A percentile compares a stretch with the other conserved stretches of the same genome.
These are phyloP conservation scores for Boletus sp. DNA, from an alignment of 768 basidiomycete genomes.

Conservation along the genomic window DNA sequence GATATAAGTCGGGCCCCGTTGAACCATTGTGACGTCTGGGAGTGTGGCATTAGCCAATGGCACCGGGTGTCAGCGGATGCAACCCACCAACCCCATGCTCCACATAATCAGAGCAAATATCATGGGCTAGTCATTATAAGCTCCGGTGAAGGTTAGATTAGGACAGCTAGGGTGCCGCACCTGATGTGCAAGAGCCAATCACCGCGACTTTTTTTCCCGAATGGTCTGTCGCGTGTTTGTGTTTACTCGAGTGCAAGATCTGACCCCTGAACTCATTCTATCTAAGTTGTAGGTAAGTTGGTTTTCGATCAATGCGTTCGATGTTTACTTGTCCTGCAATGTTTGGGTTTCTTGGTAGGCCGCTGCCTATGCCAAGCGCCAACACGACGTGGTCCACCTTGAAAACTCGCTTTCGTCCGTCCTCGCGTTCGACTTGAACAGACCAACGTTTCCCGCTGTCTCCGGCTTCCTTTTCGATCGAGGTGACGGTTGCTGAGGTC, in stretches of 20 bases:
- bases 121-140: constrained; percentile 38
- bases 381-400: constrained; percentile 49
- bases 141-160: neutral
- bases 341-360: constrained; percentile 40
- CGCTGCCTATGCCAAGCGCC: constrained; percentile 47
- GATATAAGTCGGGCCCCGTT: constrained; percentile 53
- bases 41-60: neutral
- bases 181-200: constrained; percentile 63
- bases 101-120: constrained; percentile 46
- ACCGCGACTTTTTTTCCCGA: constrained; percentile 69
- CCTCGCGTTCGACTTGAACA: constrained; percentile 37
- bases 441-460: constrained; percentile 40
- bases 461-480: constrained; percentile 27
- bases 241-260: constrained; percentile 54
- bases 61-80: neutral
- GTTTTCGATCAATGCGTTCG: neutral
- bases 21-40: constrained; percentile 49
- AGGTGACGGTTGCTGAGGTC: constrained; percentile 42
- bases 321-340: constrained; percentile 41
- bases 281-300: neutral
- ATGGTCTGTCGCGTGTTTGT: constrained; percentile 54
- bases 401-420: constrained; percentile 37
- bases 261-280: constrained; percentile 62
- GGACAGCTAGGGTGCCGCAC: constrained; percentile 30
- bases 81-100: constrained; percentile 43